Conservation (phyloP, 1,284 basidiomycete species). For the Sporisorium exsertum region DNA sequence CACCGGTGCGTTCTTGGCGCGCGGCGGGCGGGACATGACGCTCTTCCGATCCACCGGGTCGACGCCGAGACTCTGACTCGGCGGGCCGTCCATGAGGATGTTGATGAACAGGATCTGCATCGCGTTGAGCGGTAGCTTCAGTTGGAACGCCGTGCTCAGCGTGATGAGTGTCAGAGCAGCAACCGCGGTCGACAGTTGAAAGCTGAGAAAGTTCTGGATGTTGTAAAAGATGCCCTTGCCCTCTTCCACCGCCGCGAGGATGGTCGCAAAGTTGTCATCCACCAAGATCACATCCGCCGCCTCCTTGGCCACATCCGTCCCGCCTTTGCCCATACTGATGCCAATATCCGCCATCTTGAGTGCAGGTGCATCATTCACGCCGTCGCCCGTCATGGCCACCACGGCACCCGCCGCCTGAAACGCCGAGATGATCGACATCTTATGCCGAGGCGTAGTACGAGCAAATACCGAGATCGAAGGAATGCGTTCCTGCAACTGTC, state of each 20-base stretch:
- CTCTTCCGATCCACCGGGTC: slow-evolving; percentile 92
- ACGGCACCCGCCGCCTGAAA: slow-evolving; percentile 88
- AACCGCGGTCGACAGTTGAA: slow-evolving; percentile 95
- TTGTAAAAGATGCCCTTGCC: slow-evolving; percentile 98
- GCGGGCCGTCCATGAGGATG: slow-evolving; percentile 98
- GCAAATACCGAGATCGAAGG: slow-evolving; percentile 87
- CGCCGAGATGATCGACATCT: slow-evolving; percentile 95
- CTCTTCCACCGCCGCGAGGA: slow-evolving; percentile 93
- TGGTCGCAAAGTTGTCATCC: slow-evolving; percentile 96
- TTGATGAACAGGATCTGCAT: slow-evolving; percentile 99
- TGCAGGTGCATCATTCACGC: slow-evolving; percentile 96
- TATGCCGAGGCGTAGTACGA: slow-evolving; percentile 92
- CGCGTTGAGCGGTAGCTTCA: slow-evolving; percentile 92
- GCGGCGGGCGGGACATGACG: slow-evolving; percentile 82
- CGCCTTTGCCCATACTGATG: slow-evolving; percentile 94
- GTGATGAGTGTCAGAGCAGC: slow-evolving; percentile 95
- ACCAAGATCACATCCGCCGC: slow-evolving; percentile 96
- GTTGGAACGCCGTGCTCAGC: slow-evolving; percentile 85
- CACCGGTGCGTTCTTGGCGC: slow-evolving; percentile 88
- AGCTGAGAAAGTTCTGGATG: slow-evolving; percentile 96
- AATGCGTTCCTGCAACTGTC: slow-evolving; percentile 85
- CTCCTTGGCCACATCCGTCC: slow-evolving; percentile 98
- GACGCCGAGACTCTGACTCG: slow-evolving; percentile 93
- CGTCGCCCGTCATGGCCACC: slow-evolving; percentile 98
- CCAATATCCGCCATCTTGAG: slow-evolving; percentile 98